Evolutionary conservation across 805 yeast genomes (phyloP).

Genomic region (Metschnikowia santaceciliae): DNA sequence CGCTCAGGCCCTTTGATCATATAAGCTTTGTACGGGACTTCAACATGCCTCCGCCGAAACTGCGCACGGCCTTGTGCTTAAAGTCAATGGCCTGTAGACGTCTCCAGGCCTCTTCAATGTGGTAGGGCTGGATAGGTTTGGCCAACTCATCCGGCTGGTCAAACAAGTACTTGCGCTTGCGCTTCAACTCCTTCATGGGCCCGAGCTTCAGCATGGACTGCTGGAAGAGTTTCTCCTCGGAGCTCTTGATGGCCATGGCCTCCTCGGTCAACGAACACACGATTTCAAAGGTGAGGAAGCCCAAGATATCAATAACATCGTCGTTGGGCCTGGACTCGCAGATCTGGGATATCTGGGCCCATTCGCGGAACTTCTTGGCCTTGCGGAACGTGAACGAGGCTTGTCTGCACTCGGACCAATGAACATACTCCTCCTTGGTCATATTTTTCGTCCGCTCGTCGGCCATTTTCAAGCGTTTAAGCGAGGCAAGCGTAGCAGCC

Average conservation of each 20-base stretch:
- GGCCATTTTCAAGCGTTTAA: conserved; percentile 83
- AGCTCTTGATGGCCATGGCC: conserved; percentile 74
- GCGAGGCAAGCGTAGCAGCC: conserved; percentile 84
- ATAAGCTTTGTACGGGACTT: conserved; percentile 51
- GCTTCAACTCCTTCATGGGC: conserved; percentile 25
- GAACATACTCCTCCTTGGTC: conserved; percentile 97
- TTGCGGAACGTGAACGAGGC: conserved; percentile 95
- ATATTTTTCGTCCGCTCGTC: conserved; percentile 89
- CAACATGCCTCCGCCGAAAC: conserved; percentile 68
- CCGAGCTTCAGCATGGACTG: conserved; percentile 22
- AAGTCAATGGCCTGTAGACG: conserved; percentile 57
- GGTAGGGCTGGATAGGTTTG: conserved; percentile 72
- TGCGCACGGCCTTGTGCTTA: conserved; percentile 60
- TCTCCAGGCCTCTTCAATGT: conserved; percentile 88
- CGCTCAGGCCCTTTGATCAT: conserved; percentile 10
- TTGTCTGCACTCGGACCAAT: conserved; percentile 98
- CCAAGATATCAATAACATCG: conserved; percentile 93
- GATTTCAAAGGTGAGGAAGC: conserved; percentile 93
- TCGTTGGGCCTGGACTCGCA: conserved; percentile 92
- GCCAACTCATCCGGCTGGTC: conserved; percentile 87
- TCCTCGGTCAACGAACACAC: conserved; percentile 93
- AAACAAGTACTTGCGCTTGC: conserved; percentile 55
- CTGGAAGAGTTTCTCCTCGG: conserved; percentile 48
- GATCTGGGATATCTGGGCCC: conserved; percentile 84
- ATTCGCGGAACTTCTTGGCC: conserved; percentile 89